These are phyloP conservation scores for Coleophoma cylindrospora DNA, from an alignment of 2,329 filamentous ascomycete genomes.

Conservation along the genomic window DNA sequence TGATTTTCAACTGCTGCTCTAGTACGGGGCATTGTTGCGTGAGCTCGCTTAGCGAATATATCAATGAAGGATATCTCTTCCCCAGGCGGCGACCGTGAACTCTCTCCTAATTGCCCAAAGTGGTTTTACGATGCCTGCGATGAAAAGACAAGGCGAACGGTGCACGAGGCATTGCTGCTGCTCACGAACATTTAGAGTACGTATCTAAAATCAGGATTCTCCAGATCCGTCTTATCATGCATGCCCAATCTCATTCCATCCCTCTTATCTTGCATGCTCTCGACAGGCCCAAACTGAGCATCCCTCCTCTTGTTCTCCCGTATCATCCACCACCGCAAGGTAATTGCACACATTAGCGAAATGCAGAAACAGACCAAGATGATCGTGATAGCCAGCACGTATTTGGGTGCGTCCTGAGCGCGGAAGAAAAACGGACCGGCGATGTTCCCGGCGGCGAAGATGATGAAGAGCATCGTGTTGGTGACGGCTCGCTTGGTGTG, in stretches of 20 bases:
- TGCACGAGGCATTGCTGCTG: too few species aligned
- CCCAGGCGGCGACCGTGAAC: too few species aligned
- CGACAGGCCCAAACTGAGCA: conserved; percentile 9
- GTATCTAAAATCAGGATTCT: conserved; percentile 17
- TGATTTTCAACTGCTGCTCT: too few species aligned
- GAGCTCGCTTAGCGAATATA: too few species aligned
- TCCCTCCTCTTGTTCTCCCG: conserved; percentile 14
- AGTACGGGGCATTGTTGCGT: too few species aligned
- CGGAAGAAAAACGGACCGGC: conserved; percentile 41
- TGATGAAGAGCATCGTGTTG: conserved; percentile 43
- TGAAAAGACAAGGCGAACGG: too few species aligned
- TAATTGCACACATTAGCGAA: conserved; percentile 12
- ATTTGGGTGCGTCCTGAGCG: conserved; percentile 29
- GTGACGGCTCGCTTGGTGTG: conserved; percentile 43
- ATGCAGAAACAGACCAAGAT: conserved; percentile 19
- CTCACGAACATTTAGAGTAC: neutral
- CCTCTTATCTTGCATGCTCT: conserved; percentile 15
- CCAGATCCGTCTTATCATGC: conserved; percentile 22
- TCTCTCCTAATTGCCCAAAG: too few species aligned
- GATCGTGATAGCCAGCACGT: conserved; percentile 18
- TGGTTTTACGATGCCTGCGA: too few species aligned
- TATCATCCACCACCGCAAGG: conserved; percentile 13
- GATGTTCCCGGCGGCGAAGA: conserved; percentile 40
- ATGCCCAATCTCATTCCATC: conserved; percentile 21
- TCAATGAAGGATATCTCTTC: too few species aligned